Evolutionary conservation across 805 yeast genomes (phyloP), one percentile per base, ranked within the genome.

Genomic region (Wickerhamomyces silvicola): DNA sequence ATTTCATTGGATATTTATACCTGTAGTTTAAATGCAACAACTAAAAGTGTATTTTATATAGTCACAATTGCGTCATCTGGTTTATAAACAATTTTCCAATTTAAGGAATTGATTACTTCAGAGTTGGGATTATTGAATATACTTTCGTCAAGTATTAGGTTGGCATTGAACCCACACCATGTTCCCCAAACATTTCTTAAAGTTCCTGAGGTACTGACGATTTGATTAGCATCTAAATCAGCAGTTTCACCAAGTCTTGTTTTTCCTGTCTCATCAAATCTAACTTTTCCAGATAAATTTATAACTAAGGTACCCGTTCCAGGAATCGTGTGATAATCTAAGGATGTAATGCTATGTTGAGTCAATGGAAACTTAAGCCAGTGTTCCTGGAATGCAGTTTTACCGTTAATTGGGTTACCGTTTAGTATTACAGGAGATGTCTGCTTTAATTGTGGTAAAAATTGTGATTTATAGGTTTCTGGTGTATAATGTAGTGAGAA

Each of bases 221-320:
- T n/a, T 34, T 31, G 39, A 33, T 17, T 25, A 8, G 23, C 38
- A n/a, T 31, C 41, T 6, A 78, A 53, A 28, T 77, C 77, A 0
- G 86, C 72, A 14, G 74, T 66, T 34, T 78, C 81, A 2, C 87
- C 87, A 18, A 72, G 46, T 48, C 77, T 70, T 38, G 76, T 78
- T 38, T 62, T 68, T 0, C 92, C 92, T 33, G 79, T 70, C 47
- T 83, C 92, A 54, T 83, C 92, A 45, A 81, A 82, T 38, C 78
- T 64, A 10, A 81, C 82, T 52, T 79, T 82, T 11, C 74, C 61
- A 31, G 64, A 62, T 11, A 74, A 57, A 35, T 67, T 68, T 18
- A 77, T 63, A 7, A 79, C 63, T 23, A 65, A 52, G 1, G 70
- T 62, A 2, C 75, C 76, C 0, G 81, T 66, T 1, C 84, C 84